Conservation (phyloP, 2,329 filamentous ascomycete species). For the Sporothrix pallida region DNA sequence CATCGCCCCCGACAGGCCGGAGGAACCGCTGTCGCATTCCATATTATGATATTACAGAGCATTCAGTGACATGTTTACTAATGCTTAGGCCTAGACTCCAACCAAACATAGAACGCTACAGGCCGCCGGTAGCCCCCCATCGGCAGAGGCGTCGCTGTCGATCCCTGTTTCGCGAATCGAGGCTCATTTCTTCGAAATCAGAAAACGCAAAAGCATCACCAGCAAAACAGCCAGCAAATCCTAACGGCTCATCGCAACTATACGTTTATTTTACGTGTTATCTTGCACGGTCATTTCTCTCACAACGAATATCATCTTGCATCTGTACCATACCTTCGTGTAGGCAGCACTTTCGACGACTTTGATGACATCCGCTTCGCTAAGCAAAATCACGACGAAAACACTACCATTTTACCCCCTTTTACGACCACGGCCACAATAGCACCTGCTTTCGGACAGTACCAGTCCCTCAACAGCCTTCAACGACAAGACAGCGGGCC, state of each 20-base stretch:
- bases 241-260: not conserved
- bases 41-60: conserved; percentile 17
- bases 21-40: conserved; percentile 6
- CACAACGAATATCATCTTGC: not conserved
- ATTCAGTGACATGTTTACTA: conserved; percentile 24
- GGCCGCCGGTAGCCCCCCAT: conserved; percentile 8
- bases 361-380: not conserved
- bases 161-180: conserved; percentile 34
- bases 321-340: not conserved
- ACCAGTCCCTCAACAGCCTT: not conserved
- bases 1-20: not conserved
- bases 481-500: not conserved
- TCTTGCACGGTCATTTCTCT: not conserved
- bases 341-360: not conserved
- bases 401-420: not conserved
- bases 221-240: not conserved
- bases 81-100: not conserved
- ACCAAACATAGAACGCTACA: conserved; percentile 10
- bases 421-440: not conserved
- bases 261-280: not conserved
- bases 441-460: not conserved
- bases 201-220: conserved; percentile 24
- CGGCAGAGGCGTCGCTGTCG: conserved; percentile 25
- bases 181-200: conserved; percentile 24
- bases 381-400: conserved; percentile 14